A percentile compares a stretch with the other conserved stretches of the same genome.
These are phyloP conservation scores for Talaromyces sp. DNA, from an alignment of 2,329 filamentous ascomycete genomes.

Conservation along the genomic window DNA sequence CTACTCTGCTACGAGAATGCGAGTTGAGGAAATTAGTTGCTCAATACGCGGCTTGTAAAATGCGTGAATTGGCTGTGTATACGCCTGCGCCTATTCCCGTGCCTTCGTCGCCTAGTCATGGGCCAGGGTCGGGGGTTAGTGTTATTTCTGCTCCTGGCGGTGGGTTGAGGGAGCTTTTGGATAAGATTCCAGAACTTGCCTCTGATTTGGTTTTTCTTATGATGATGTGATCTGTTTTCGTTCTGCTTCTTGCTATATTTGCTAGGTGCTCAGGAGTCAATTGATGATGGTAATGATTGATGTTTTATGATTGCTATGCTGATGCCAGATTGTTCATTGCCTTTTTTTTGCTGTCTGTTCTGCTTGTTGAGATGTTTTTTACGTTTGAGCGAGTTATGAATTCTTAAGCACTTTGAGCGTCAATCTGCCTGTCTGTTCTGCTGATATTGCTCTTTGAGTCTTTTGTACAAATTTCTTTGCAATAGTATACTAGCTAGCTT, in stretches of 20 bases:
- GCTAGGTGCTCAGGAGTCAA: background rate
- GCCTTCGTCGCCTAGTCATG: conserved; percentile 12
- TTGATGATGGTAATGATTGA: no score
- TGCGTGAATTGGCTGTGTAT: conserved; percentile 34
- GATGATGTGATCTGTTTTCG: conserved; percentile 27
- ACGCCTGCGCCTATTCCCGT: conserved; percentile 15
- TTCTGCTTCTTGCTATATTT: background rate
- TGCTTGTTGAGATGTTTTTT: background rate
- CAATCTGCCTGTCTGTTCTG: background rate
- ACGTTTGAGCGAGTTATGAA: background rate
- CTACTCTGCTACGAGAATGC: conserved; percentile 35
- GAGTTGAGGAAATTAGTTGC: conserved; percentile 37
- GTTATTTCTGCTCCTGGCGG: conserved; percentile 7
- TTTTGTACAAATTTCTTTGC: background rate
- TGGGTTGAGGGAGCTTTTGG: conserved; percentile 33
- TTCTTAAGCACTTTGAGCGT: background rate
- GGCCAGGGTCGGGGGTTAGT: conserved; percentile 9
- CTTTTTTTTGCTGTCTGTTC: background rate
- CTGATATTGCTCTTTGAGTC: background rate
- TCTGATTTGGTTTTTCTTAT: conserved; percentile 40
- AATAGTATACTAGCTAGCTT: background rate
- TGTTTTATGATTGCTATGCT: background rate
- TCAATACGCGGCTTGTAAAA: conserved; percentile 39
- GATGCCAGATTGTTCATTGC: background rate
- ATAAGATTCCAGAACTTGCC: conserved; percentile 36